These are phyloP conservation scores for Triticum aestivum DNA, from an alignment of 176 grass and related monocot genomes.

Conservation along the genomic window DNA sequence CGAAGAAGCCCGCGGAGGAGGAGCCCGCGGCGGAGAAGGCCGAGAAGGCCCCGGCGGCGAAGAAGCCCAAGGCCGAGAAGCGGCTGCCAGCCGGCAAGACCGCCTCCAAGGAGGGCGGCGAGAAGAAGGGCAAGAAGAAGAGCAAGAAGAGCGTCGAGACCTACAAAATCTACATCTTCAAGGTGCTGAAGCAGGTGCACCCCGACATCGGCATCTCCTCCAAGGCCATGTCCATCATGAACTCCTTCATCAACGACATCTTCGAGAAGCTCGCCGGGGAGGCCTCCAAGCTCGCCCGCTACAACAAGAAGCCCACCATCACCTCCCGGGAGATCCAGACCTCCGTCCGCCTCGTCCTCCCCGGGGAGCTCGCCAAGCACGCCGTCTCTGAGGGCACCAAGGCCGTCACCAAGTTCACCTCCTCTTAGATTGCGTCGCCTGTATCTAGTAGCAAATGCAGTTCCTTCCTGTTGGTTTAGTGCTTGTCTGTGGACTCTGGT, in stretches of 20 bases:
- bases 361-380: slow-evolving; percentile 59
- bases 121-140: slow-evolving; percentile 34
- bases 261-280: slow-evolving; percentile 71
- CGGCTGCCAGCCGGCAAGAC: not conserved
- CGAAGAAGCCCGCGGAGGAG: slow-evolving; percentile 13
- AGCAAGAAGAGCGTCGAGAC: slow-evolving; percentile 63
- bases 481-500: no score
- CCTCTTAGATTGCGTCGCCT: not conserved
- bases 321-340: slow-evolving; percentile 60
- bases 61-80: not conserved
- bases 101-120: not conserved
- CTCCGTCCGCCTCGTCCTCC: slow-evolving; percentile 64
- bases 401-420: slow-evolving; percentile 8
- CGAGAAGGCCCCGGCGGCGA: not conserved
- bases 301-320: slow-evolving; percentile 73
- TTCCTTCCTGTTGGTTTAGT: no score
- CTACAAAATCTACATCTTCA: slow-evolving; percentile 97
- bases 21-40: not conserved
- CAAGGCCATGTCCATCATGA: slow-evolving; percentile 98
- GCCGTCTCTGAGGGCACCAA: slow-evolving; percentile 47
- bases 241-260: slow-evolving; percentile 91
- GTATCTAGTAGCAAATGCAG: not conserved
- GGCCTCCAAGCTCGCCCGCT: slow-evolving; percentile 34
- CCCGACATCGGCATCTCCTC: slow-evolving; percentile 86
- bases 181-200: slow-evolving; percentile 95